Percentiles rank a stretch among this genome's conserved stretches.
These are phyloP conservation scores for Globisporangium takayamanum DNA, from an alignment of 352 stramenopile species.

Conservation along the genomic window DNA sequence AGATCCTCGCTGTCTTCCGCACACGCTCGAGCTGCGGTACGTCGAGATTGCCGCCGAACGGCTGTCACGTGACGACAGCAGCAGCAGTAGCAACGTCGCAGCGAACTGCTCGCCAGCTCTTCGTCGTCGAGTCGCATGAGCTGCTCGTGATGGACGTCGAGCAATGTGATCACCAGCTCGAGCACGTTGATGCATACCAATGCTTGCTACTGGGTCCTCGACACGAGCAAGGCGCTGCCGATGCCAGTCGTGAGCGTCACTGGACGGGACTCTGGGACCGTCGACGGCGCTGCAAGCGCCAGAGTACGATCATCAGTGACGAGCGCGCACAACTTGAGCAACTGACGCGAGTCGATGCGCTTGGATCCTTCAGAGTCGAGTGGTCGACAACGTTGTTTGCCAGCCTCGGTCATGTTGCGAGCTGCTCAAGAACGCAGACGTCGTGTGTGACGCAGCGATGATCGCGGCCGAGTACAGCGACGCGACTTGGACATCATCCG, in stretches of 20 bases:
- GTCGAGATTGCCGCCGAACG: background rate
- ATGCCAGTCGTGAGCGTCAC: background rate
- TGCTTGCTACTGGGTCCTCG: background rate
- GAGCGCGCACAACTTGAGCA: background rate
- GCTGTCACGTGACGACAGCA: background rate
- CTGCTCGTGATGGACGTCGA: background rate
- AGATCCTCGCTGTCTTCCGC: slow-evolving; percentile 19
- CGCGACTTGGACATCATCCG: too few species aligned
- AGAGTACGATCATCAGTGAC: background rate
- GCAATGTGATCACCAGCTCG: background rate
- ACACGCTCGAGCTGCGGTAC: background rate
- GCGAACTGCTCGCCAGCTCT: background rate
- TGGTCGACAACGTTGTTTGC: too few species aligned
- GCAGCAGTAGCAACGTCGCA: too few species aligned
- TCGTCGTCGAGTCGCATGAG: background rate
- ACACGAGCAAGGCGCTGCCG: background rate
- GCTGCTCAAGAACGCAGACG: too few species aligned
- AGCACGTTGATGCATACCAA: background rate
- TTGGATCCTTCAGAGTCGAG: too few species aligned
- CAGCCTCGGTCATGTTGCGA: too few species aligned
- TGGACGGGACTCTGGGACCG: background rate
- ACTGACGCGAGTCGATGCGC: background rate
- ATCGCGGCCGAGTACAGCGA: too few species aligned
- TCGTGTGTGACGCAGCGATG: too few species aligned
- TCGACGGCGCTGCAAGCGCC: background rate